phyloP scores from a whole-genome alignment of 139 green algal genomes.

The Chlamydomonas schloesseri region DNA sequence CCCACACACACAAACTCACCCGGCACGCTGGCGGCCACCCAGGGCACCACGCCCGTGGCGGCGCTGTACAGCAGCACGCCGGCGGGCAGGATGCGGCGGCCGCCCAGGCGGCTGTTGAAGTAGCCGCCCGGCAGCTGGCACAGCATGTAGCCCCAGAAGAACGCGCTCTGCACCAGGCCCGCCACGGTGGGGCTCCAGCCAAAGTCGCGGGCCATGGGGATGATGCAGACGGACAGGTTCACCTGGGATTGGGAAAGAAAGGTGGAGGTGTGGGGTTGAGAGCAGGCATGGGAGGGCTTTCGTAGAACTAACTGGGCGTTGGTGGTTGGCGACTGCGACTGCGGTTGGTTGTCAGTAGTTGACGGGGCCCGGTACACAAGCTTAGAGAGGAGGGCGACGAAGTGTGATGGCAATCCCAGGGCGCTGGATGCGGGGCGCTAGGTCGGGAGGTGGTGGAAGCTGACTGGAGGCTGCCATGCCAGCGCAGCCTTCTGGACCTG shows the following conservation, averaged over 20 bases:
- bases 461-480: too few species aligned
- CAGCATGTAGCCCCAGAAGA: slow-evolving; percentile 62
- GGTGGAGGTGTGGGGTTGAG: slow-evolving; percentile 17
- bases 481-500: too few species aligned
- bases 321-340: too few species aligned
- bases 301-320: not conserved
- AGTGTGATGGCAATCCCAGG: too few species aligned
- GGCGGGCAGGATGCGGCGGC: slow-evolving; percentile 80
- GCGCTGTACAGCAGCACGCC: slow-evolving; percentile 89
- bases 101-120: slow-evolving; percentile 76
- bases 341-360: too few species aligned
- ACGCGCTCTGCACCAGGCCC: slow-evolving; percentile 88
- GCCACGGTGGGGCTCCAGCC: slow-evolving; percentile 86
- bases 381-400: too few species aligned
- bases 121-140: slow-evolving; percentile 93
- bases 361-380: too few species aligned
- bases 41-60: slow-evolving; percentile 83
- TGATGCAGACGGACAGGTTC: slow-evolving; percentile 97
- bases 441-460: too few species aligned
- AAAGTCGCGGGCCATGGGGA: slow-evolving; percentile 96
- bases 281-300: too few species aligned
- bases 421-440: too few species aligned
- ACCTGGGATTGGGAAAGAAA: slow-evolving; percentile 78
- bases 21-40: slow-evolving; percentile 73
- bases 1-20: slow-evolving; percentile 37